Conservation (phyloP, 176 grass and related monocot genomes). For the Carex littledalei region DNA sequence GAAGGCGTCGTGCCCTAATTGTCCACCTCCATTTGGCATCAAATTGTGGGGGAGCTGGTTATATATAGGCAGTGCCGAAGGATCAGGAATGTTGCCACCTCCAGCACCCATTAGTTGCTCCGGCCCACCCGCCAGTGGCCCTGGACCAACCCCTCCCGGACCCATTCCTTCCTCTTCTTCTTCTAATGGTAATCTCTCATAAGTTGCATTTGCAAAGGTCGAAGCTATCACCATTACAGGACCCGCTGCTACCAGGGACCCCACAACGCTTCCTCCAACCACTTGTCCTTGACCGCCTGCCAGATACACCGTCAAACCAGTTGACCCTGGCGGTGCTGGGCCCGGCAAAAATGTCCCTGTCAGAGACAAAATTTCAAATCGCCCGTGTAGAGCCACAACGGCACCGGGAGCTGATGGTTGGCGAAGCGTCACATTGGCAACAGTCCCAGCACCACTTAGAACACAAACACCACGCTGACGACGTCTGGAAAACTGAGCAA, state of each 20-base stretch:
- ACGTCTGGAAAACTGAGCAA: constrained; percentile 81
- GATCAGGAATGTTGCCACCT: constrained; percentile 53
- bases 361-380: constrained; percentile 92
- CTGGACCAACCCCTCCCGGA: neutral
- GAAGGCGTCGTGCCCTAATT: constrained; percentile 44
- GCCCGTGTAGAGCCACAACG: constrained; percentile 74
- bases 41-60: constrained; percentile 36
- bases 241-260: constrained; percentile 62
- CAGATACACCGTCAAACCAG: constrained; percentile 84
- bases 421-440: constrained; percentile 81
- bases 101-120: constrained; percentile 40
- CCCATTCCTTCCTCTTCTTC: constrained; percentile 52
- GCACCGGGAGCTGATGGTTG: constrained; percentile 65
- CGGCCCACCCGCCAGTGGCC: constrained; percentile 31
- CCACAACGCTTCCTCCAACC: constrained; percentile 78
- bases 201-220: constrained; percentile 89
- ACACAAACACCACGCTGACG: constrained; percentile 93
- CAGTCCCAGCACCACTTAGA: constrained; percentile 75
- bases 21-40: constrained; percentile 43
- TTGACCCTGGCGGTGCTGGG: constrained; percentile 75
- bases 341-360: constrained; percentile 87
- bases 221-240: constrained; percentile 96
- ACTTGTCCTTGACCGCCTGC: constrained; percentile 89
- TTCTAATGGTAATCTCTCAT: constrained; percentile 77
- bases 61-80: constrained; percentile 56